Evolutionary conservation across 176 grass and related monocot genomes (phyloP).

Genomic region (Avena atlantica): DNA sequence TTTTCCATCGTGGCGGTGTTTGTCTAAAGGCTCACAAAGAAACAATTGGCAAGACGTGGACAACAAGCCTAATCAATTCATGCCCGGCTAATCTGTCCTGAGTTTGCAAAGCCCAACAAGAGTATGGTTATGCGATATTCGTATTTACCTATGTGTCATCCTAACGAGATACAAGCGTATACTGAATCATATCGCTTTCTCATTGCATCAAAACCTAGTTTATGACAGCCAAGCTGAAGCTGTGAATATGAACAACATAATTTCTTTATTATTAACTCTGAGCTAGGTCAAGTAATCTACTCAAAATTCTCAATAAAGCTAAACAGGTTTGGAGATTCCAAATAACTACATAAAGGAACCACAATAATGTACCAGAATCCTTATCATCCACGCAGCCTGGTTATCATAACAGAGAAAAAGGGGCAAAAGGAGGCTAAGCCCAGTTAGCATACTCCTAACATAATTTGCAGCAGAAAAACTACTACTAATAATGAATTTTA

Average conservation of each 20-base stretch:
- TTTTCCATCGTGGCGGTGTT: background rate
- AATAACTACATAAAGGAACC: background rate
- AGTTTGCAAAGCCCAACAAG: slow-evolving; percentile 17
- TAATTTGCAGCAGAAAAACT: background rate
- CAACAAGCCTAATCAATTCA: slow-evolving; percentile 39
- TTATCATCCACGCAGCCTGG: background rate
- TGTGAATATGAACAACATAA: slow-evolving; percentile 30
- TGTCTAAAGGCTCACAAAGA: slow-evolving; percentile 16
- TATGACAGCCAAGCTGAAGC: slow-evolving; percentile 27
- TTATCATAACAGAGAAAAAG: background rate
- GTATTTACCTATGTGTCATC: slow-evolving; percentile 5
- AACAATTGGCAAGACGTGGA: slow-evolving; percentile 34
- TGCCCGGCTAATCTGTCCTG: slow-evolving; percentile 4
- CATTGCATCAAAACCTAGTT: slow-evolving; percentile 19
- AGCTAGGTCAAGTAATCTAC: background rate
- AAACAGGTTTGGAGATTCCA: background rate
- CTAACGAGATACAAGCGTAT: background rate
- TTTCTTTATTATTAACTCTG: background rate
- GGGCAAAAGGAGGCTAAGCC: background rate
- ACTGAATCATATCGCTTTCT: background rate
- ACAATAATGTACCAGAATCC: background rate
- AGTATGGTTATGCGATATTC: background rate
- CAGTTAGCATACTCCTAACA: slow-evolving; percentile 3
- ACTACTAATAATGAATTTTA: background rate
- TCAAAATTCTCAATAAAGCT: background rate